Evolutionary conservation across 169 alveolate genomes (phyloP).

Genomic region (Theileria annulata): DNA sequence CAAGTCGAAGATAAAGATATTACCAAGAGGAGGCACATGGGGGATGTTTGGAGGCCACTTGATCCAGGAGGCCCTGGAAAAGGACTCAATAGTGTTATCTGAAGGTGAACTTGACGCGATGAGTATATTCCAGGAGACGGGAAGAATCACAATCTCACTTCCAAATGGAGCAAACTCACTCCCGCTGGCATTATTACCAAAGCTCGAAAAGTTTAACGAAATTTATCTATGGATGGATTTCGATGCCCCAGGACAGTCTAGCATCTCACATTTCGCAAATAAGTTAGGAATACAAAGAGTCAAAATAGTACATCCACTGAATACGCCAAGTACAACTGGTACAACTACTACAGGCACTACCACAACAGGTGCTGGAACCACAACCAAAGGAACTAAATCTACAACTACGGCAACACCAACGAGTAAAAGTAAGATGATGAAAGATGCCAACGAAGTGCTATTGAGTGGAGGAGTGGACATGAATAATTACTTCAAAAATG

Average conservation of each 20-base stretch:
- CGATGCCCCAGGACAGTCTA: slow-evolving; percentile 90
- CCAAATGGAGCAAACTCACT: slow-evolving; percentile 92
- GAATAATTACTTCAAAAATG: slow-evolving; percentile 63
- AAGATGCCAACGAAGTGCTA: slow-evolving; percentile 94
- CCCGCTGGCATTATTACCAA: slow-evolving; percentile 88
- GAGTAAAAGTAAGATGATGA: slow-evolving; percentile 21
- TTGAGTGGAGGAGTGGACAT: slow-evolving; percentile 68
- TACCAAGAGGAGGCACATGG: slow-evolving; percentile 87
- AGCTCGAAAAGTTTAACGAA: slow-evolving; percentile 85
- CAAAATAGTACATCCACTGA: slow-evolving; percentile 71
- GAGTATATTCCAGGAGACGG: slow-evolving; percentile 90
- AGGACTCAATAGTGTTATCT: slow-evolving; percentile 83
- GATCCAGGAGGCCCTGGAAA: slow-evolving; percentile 47
- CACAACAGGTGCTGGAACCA: slow-evolving; percentile 1
- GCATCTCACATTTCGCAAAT: slow-evolving; percentile 88
- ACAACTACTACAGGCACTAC: background rate
- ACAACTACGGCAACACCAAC: background rate
- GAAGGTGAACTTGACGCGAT: slow-evolving; percentile 97
- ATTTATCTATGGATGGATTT: slow-evolving; percentile 93
- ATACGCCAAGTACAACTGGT: background rate
- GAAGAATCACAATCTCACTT: slow-evolving; percentile 87
- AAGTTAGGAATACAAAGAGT: slow-evolving; percentile 89
- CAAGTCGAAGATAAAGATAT: slow-evolving; percentile 82
- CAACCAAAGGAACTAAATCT: slow-evolving; percentile 1
- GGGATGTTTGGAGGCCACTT: slow-evolving; percentile 92